Percentiles rank a stretch among this genome's conserved stretches.
Conservation (phyloP, 768 basidiomycete species). For the Mrakia gelida region DNA sequence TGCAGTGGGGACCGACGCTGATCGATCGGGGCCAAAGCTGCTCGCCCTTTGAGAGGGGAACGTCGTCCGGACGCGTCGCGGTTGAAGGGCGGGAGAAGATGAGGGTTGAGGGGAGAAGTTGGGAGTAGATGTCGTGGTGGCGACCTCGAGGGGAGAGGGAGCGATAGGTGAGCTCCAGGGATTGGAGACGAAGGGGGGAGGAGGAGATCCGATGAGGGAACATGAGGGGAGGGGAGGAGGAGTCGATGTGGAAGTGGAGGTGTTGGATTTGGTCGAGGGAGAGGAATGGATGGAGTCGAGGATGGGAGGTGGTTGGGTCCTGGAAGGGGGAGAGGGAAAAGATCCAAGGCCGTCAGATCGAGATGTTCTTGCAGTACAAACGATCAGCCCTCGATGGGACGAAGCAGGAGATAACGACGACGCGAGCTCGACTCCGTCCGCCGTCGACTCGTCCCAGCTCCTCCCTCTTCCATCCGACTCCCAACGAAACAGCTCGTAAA, state of each 20-base stretch:
- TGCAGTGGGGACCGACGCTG: not conserved
- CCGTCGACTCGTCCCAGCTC: not conserved
- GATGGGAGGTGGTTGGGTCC: not conserved
- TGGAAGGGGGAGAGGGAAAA: not conserved
- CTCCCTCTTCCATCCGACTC: not conserved
- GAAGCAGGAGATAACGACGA: not conserved
- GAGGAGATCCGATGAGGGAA: not conserved
- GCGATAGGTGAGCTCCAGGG: constrained; percentile 7
- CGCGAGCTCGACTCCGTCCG: not conserved
- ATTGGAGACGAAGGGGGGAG: not conserved
- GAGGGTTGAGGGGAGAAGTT: not conserved
- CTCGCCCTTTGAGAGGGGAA: not conserved
- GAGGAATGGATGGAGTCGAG: not conserved
- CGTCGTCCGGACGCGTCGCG: not conserved
- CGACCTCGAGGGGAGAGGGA: not conserved
- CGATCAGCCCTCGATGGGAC: not conserved
- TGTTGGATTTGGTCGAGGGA: constrained; percentile 5
- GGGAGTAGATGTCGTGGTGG: constrained; percentile 7
- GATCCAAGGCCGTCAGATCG: not conserved
- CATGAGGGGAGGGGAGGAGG: not conserved
- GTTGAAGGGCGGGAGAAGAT: not conserved
- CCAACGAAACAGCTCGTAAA: not conserved
- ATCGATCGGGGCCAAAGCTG: not conserved
- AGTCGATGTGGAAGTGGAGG: constrained; percentile 1
- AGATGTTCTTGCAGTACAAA: not conserved